Conservation (phyloP, 1,284 basidiomycete genomes). For the Ustilago hordei region DNA sequence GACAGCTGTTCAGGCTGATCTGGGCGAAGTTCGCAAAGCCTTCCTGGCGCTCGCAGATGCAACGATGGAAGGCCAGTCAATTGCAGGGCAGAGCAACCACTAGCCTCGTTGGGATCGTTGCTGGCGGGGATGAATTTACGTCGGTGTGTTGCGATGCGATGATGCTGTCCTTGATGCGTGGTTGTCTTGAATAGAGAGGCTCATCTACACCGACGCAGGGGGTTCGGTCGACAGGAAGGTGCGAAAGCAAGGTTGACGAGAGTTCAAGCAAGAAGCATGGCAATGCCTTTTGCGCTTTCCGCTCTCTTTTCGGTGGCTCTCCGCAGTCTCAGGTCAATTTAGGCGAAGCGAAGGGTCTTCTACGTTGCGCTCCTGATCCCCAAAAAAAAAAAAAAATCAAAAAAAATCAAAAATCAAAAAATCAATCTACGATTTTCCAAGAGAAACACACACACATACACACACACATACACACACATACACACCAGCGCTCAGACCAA, state of each 20-base stretch:
- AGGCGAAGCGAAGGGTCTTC: conserved; percentile 9
- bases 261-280: background rate
- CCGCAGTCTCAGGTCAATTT: conserved; percentile 3
- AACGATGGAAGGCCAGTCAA: background rate
- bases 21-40: background rate
- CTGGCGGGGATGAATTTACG: background rate
- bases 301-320: background rate
- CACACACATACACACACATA: no score
- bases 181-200: background rate
- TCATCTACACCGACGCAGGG: background rate
- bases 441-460: background rate
- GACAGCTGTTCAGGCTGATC: conserved; percentile 10
- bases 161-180: background rate
- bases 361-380: background rate
- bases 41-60: background rate
- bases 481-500: background rate
- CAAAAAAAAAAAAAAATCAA: background rate
- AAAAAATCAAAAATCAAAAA: conserved; percentile 2
- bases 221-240: background rate
- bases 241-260: background rate
- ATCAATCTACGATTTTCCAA: background rate
- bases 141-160: background rate
- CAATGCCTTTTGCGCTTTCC: background rate
- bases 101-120: background rate
- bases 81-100: background rate